These are phyloP conservation scores for Lipomyces sp. DNA, from an alignment of 805 yeast species.

Conservation along the genomic window DNA sequence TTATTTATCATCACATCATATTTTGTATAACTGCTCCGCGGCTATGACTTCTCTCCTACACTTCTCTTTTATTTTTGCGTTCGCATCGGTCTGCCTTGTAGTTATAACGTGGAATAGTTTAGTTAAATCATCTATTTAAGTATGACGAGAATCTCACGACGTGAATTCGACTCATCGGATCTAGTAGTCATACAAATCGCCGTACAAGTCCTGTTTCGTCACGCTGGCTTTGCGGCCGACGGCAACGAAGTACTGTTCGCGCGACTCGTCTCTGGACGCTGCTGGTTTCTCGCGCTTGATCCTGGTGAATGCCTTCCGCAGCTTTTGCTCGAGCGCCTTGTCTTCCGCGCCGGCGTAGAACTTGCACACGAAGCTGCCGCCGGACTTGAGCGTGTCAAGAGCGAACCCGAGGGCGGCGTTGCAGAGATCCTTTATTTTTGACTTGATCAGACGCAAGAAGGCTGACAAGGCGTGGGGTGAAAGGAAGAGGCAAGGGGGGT, in stretches of 20 bases:
- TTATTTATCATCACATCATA: too few species aligned
- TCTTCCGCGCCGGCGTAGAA: constrained; percentile 84
- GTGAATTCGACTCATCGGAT: too few species aligned
- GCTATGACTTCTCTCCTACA: constrained; percentile 1
- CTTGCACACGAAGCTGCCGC: constrained; percentile 78
- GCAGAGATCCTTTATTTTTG: constrained; percentile 59
- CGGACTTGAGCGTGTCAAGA: constrained; percentile 60
- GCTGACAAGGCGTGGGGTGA: neutral
- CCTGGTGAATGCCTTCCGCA: constrained; percentile 55
- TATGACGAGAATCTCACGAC: too few species aligned
- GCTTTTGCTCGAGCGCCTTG: constrained; percentile 52
- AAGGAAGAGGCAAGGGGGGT: neutral
- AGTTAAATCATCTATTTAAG: too few species aligned
- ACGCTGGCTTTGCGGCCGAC: constrained; percentile 42
- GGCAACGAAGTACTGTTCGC: constrained; percentile 79
- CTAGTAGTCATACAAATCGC: too few species aligned
- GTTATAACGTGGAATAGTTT: too few species aligned
- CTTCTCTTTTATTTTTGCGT: too few species aligned
- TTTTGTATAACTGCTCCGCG: neutral
- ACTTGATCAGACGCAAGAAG: neutral
- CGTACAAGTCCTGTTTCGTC: constrained; percentile 11
- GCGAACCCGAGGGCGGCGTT: constrained; percentile 84
- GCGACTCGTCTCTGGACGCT: constrained; percentile 74
- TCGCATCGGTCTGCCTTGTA: too few species aligned
- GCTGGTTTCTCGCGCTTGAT: constrained; percentile 75